Conservation (phyloP, 1,139 yeast species). For the Eremothecium coryli region DNA sequence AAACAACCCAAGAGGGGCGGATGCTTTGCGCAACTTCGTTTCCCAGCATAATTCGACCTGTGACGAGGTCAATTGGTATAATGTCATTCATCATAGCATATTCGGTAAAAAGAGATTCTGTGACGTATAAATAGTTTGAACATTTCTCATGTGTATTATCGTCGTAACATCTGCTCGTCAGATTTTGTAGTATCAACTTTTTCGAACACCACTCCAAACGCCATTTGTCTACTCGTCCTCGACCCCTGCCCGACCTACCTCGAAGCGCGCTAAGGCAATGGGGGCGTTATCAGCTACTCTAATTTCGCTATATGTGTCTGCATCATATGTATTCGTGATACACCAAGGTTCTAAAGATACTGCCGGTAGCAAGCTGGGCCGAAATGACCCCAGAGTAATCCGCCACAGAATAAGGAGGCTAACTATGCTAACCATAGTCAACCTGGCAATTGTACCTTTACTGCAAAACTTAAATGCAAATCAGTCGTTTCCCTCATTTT, state of each 20-base stretch:
- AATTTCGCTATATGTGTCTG: constrained; percentile 20
- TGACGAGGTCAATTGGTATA: constrained; percentile 43
- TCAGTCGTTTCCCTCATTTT: constrained; percentile 8
- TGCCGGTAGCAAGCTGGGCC: constrained; percentile 22
- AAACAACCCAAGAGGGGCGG: constrained; percentile 4
- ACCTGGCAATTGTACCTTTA: constrained; percentile 29
- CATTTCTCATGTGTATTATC: constrained; percentile 1
- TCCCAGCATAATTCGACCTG: constrained; percentile 23
- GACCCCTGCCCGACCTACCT: too few relatives aligned
- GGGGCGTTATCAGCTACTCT: too few relatives aligned
- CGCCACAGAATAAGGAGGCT: constrained; percentile 31
- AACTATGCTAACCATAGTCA: constrained; percentile 19
- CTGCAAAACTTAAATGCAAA: constrained; percentile 12
- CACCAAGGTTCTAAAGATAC: constrained; percentile 16
- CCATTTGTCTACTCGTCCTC: too few relatives aligned
- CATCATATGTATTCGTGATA: constrained; percentile 23
- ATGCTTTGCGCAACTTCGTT: constrained; percentile 1
- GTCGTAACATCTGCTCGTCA: neutral
- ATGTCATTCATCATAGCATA: constrained; percentile 40
- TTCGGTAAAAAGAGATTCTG: constrained; percentile 43
- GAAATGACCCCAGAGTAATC: constrained; percentile 42
- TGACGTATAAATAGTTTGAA: constrained; percentile 6
- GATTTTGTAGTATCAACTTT: constrained; percentile 3
- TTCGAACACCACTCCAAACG: too few relatives aligned
- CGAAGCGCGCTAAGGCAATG: too few relatives aligned